Conservation (phyloP, 148 eudicot species). For the Vaccinium myrtillus region DNA sequence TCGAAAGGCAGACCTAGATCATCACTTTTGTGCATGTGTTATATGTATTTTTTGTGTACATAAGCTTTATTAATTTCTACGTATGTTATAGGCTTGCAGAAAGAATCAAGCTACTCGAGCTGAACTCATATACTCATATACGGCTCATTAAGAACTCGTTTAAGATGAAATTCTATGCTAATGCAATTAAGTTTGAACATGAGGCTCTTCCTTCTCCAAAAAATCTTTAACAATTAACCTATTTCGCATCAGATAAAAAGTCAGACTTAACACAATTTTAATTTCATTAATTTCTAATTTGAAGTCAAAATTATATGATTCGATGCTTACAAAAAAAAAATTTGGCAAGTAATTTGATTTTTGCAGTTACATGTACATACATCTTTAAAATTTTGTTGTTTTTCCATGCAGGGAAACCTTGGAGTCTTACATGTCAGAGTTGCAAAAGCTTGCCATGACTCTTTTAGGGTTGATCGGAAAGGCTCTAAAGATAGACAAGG, state of each 20-base stretch:
- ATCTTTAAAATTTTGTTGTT: background rate
- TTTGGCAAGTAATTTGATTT: no score
- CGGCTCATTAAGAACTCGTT: background rate
- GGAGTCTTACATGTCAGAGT: constrained; percentile 20
- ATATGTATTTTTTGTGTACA: no score
- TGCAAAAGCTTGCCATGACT: constrained; percentile 20
- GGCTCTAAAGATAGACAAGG: constrained; percentile 17
- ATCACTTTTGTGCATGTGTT: no score
- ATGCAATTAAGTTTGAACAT: no score
- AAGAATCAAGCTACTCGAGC: constrained; percentile 1
- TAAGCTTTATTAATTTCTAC: background rate
- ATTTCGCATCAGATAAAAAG: background rate
- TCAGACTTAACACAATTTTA: background rate
- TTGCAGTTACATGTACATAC: background rate
- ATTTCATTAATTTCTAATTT: background rate
- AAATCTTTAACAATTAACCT: background rate
- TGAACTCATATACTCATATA: background rate
- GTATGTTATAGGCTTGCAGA: background rate
- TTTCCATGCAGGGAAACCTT: constrained; percentile 14
- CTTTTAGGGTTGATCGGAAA: constrained; percentile 12
- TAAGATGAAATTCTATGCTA: no score
- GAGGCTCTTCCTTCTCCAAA: no score
- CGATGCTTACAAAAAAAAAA: background rate
- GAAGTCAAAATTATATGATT: background rate
- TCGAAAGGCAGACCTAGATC: no score